Base-by-base conservation (phyloP, 192 early-diverging fungal genomes). In the Mortierella claussenii region DNA sequence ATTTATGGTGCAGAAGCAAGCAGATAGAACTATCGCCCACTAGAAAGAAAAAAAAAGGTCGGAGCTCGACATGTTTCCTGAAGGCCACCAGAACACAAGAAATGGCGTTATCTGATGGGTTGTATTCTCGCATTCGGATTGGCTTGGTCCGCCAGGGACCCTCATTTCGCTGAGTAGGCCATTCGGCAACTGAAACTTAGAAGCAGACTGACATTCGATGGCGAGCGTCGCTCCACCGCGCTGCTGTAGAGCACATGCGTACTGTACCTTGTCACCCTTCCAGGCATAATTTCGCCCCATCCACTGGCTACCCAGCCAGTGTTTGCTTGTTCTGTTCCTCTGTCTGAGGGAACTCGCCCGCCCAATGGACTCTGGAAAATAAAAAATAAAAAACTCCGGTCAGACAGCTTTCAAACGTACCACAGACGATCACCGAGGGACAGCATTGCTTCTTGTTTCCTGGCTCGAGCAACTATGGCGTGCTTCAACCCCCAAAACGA, bases 101-200 rank as follows among this genome's bases (percentile, higher is more conserved):
- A 51, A 62, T 62, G 60, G 60, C 60, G 60, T 62, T 62, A 62
- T 62, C 60, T 51, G 60, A 52, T 62, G 47, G 47, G 32, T 51
- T 23, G 34, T n/a, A 26, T 62, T 50, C 27, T 1, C 4, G 60
- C 36, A 30, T 8, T 51, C 28, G 48, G 60, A 62, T 62, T 62
- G 60, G 60, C 60, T 28, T 62, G 47, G 10, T 4, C 9, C 2
- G 9, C 21, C 1, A 48, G 46, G 18, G n/a, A 42, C 2, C 12
- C 36, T 44, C 20, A 1, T 45, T 28, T 12, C 46, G 21, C n/a
- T n/a, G n/a, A n/a, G n/a, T 17, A 60, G 58, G 58, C 58, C 30
- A 48, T 60, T 48, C 58, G 58, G 58, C 58, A 12, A 60, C 46
- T 24, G 4, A 42, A 11, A 52, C 9, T 12, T 30, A 23, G n/a